phyloP scores from a whole-genome alignment of 2,329 filamentous ascomycete species.

The Verticillium dahliae region DNA sequence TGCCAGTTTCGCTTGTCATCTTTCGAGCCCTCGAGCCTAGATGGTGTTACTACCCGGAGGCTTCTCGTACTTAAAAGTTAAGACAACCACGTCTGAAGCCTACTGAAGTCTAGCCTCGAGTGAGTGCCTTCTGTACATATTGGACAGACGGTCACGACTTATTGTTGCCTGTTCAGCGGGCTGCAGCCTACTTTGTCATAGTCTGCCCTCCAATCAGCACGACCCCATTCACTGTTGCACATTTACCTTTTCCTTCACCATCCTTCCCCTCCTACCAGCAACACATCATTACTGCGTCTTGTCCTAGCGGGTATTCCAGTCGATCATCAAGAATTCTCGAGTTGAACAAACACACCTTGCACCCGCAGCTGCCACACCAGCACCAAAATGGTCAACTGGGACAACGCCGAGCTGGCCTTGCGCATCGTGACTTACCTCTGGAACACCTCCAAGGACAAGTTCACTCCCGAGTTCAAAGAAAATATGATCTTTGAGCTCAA shows the following conservation, averaged over 20 bases:
- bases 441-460: constrained; percentile 17
- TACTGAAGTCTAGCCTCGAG: neutral
- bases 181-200: too few species aligned
- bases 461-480: constrained; percentile 20
- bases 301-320: too few species aligned
- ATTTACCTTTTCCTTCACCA: neutral
- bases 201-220: neutral
- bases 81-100: too few species aligned
- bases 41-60: too few species aligned
- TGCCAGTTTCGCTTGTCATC: neutral
- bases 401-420: constrained; percentile 23
- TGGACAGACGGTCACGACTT: too few species aligned
- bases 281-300: neutral
- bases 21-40: too few species aligned
- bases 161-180: too few species aligned
- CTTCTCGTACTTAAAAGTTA: too few species aligned
- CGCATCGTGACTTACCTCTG: constrained; percentile 26
- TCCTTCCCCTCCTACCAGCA: neutral
- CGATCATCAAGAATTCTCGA: neutral
- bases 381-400: constrained; percentile 19
- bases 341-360: neutral
- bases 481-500: constrained; percentile 25
- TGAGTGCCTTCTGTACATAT: too few species aligned
- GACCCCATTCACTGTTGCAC: neutral
- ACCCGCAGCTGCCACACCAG: too few species aligned